These are phyloP conservation scores for Neurospora pannonica DNA, from an alignment of 495 filamentous ascomycete genomes.

Conservation along the genomic window DNA sequence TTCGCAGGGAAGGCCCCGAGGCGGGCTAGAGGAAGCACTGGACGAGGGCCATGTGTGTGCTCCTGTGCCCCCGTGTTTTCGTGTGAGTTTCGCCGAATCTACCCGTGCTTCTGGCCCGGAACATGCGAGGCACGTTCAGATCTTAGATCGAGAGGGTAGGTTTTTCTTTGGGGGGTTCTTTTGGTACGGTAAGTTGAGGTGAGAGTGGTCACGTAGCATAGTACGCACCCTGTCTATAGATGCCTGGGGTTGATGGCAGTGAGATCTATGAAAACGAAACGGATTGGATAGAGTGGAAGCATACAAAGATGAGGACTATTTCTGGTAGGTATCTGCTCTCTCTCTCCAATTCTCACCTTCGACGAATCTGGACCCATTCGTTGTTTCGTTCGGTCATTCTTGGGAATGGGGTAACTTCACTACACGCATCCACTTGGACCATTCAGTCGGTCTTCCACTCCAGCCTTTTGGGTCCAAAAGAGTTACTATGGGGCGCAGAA, in stretches of 20 bases:
- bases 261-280: neutral
- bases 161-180: neutral
- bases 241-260: neutral
- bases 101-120: neutral
- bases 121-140: neutral
- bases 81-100: neutral
- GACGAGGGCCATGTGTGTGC: neutral
- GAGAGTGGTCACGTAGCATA: neutral
- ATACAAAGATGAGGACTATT: neutral
- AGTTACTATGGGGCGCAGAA: neutral
- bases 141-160: neutral
- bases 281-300: neutral
- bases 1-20: neutral
- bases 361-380: neutral
- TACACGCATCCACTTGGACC: neutral
- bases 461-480: neutral
- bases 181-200: neutral
- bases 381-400: neutral
- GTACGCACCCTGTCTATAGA: neutral
- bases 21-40: neutral
- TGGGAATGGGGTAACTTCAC: neutral
- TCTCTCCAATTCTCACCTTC: neutral
- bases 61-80: neutral
- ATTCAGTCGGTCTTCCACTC: neutral
- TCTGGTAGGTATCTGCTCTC: neutral